Base-by-base conservation (phyloP, 768 basidiomycete species). In the Hygrocybe coccinea region DNA sequence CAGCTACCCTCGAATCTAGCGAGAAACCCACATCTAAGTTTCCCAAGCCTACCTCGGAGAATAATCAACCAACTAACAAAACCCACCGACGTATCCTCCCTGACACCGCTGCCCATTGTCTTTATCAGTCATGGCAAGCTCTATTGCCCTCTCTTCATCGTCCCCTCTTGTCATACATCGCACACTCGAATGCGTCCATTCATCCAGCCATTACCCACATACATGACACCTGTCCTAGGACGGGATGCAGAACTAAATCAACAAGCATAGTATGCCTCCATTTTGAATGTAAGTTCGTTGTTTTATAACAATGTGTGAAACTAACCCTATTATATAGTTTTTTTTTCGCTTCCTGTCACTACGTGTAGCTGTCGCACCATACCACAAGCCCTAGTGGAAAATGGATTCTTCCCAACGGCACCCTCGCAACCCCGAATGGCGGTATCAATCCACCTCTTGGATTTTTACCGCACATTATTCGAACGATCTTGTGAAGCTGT, bases 401-500 rank as follows among this genome's bases (percentile, higher is more conserved):
- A 67, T 47, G 68, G 74, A 1, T 52, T 74, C 2, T 76, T 75
- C 45, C 74, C 72, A 1, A 64, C 63, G 5, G 55, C 69, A 11
- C 68, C 68, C 1, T 50, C 56, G 0, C 55, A 66, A 22, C 62
- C 61, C 5, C 59, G 58, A 12, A 64, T 65, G 49, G 67, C 68
- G 22, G 5, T 65, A 38, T 58, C 73, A 34, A 57, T 73, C 2
- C 63, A 71, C 5, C 58, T 74, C 0, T 54, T 74, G 0, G 57
- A 68, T 1, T 72, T 74, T 50, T 74, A 72, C 52, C 53, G 43
- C 0, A 62, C 67, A 1, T 56, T 74, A 1, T 76, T 76, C 39
- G 67, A 75, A 52, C 57, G 63, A 0, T 72, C 74, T 0, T 74
- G 72, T 17, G 66, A 76, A 52, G 72, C 72, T 3, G 60, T 74